These are phyloP conservation scores for Senecio squalidus DNA, from an alignment of 140 eudicot genomes.

Conservation along the genomic window DNA sequence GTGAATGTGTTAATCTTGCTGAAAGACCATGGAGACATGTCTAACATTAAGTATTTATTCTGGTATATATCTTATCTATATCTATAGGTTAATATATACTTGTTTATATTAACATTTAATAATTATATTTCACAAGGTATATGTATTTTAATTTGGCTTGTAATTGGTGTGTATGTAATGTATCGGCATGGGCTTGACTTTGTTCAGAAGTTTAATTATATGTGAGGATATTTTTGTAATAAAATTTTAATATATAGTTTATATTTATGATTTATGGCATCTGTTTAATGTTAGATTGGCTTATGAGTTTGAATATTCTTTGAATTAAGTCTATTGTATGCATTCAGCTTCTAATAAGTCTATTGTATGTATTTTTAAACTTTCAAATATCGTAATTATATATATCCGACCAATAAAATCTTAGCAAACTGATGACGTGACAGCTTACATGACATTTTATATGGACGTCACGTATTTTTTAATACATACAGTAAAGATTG, in stretches of 20 bases:
- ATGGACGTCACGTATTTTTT: no score
- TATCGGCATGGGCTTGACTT: constrained; percentile 19
- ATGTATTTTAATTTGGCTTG: constrained; percentile 22
- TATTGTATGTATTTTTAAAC: no score
- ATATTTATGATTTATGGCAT: no score
- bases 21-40: constrained; percentile 99
- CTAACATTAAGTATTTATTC: constrained; percentile 31
- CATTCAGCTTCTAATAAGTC: no score
- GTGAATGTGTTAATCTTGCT: constrained; percentile 82
- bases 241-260: background rate
- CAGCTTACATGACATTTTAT: no score
- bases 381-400: no score
- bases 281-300: background rate
- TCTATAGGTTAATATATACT: background rate
- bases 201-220: constrained; percentile 14
- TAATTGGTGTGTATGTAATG: constrained; percentile 22
- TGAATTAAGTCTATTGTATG: no score
- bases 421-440: no score
- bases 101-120: constrained; percentile 24
- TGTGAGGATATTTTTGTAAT: background rate
- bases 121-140: constrained; percentile 15
- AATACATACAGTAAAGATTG: no score
- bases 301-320: no score
- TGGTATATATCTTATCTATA: no score
- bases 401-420: no score